Conservation (phyloP, 2,329 filamentous ascomycete species). For the Trichophyton simii region DNA sequence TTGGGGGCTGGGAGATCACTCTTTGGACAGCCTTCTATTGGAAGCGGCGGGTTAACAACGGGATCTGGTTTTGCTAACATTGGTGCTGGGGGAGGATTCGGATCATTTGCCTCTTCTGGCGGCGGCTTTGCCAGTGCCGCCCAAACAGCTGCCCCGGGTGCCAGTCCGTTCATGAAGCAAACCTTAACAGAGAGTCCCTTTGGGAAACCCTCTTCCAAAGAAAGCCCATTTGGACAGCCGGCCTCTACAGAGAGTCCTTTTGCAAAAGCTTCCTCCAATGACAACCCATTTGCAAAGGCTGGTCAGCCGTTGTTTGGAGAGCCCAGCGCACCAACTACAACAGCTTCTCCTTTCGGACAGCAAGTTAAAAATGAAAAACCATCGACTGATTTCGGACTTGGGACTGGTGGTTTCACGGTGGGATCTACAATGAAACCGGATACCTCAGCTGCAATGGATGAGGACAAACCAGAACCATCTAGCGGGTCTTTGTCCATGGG, state of each 20-base stretch:
- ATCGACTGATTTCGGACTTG: conserved; percentile 21
- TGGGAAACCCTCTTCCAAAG: conserved; percentile 6
- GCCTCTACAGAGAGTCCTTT: conserved; percentile 17
- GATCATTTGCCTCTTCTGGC: conserved; percentile 7
- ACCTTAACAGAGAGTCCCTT: not conserved
- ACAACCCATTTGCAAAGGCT: conserved; percentile 22
- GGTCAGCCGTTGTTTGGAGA: conserved; percentile 23
- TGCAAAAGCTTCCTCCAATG: conserved; percentile 13
- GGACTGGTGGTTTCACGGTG: conserved; percentile 27
- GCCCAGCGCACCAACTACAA: not conserved
- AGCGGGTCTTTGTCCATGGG: conserved; percentile 28
- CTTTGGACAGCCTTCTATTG: conserved; percentile 23
- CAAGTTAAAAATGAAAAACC: conserved; percentile 15
- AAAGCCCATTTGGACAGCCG: conserved; percentile 20
- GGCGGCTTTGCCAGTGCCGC: conserved; percentile 4
- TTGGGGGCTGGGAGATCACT: conserved; percentile 12
- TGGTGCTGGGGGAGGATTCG: conserved; percentile 8
- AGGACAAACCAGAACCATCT: conserved; percentile 26
- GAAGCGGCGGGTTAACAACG: not conserved
- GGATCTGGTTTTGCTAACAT: conserved; percentile 11
- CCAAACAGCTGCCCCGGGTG: conserved; percentile 3
- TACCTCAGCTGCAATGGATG: conserved; percentile 28
- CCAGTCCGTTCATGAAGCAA: conserved; percentile 14
- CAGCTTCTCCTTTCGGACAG: conserved; percentile 8
- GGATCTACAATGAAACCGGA: conserved; percentile 36